Conservation (phyloP, 1,284 basidiomycete species). For the Takashimella koratensis region DNA sequence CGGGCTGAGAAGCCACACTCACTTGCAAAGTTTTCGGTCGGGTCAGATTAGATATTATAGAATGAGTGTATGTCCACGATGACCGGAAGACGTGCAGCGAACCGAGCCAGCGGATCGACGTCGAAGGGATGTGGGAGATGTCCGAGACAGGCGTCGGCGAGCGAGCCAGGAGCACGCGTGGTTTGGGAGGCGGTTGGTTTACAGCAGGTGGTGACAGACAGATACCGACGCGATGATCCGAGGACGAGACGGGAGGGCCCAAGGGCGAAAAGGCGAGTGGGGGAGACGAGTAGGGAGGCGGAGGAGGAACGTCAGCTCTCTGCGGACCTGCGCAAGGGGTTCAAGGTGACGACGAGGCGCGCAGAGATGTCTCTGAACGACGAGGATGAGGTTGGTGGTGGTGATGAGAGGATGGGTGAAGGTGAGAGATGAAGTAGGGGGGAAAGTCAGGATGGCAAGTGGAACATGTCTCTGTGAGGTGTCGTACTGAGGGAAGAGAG, state of each 20-base stretch:
- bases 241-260: neutral
- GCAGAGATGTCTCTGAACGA: neutral
- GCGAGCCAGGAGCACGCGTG: neutral
- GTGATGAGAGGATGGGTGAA: neutral
- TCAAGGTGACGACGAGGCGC: neutral
- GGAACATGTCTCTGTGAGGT: no score
- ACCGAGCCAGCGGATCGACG: neutral
- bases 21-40: no score
- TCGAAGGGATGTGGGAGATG: no score
- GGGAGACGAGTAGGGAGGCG: neutral
- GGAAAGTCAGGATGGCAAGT: no score
- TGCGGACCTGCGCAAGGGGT: neutral
- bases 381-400: neutral
- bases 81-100: neutral
- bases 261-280: neutral
- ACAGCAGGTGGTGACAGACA: neutral
- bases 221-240: neutral
- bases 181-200: neutral
- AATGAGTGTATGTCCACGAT: no score
- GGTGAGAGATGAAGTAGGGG: neutral
- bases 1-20: no score
- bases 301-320: neutral
- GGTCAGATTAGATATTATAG: no score
- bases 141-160: no score
- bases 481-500: no score